These are phyloP conservation scores for Trichoderma cornu-damae DNA, from an alignment of 2,329 filamentous ascomycete species.

Conservation along the genomic window DNA sequence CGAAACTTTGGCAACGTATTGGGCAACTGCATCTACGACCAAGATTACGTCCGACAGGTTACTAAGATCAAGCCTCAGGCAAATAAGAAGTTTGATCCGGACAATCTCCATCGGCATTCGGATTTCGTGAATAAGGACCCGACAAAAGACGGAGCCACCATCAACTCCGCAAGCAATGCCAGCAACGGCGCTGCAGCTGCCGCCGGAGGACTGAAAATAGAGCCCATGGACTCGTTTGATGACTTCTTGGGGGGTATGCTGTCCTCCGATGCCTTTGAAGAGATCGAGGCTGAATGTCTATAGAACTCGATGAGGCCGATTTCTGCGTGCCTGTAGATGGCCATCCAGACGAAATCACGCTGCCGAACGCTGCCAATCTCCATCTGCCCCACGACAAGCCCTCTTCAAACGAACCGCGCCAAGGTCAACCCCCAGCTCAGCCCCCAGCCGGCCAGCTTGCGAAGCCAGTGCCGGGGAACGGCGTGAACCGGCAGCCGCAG, in stretches of 20 bases:
- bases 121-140: constrained; percentile 64
- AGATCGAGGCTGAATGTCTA: constrained; percentile 36
- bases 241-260: constrained; percentile 47
- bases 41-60: constrained; percentile 86
- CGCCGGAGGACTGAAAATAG: constrained; percentile 26
- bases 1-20: constrained; percentile 93
- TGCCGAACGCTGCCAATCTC: constrained; percentile 36
- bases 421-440: constrained; percentile 24
- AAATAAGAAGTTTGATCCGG: constrained; percentile 66
- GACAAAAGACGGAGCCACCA: constrained; percentile 24
- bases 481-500: constrained; percentile 28
- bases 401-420: constrained; percentile 21
- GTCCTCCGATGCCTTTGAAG: constrained; percentile 35
- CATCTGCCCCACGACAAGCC: constrained; percentile 22
- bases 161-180: not conserved
- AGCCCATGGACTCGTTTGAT: constrained; percentile 45
- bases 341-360: constrained; percentile 70
- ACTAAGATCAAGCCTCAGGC: constrained; percentile 79
- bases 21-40: constrained; percentile 98
- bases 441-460: constrained; percentile 22
- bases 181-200: not conserved
- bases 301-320: constrained; percentile 72
- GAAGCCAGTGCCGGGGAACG: constrained; percentile 22
- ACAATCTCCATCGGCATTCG: constrained; percentile 74
- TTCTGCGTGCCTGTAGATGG: constrained; percentile 65